phyloP scores from a whole-genome alignment of 2,329 filamentous ascomycete genomes.

The Trichophyton rubrum region DNA sequence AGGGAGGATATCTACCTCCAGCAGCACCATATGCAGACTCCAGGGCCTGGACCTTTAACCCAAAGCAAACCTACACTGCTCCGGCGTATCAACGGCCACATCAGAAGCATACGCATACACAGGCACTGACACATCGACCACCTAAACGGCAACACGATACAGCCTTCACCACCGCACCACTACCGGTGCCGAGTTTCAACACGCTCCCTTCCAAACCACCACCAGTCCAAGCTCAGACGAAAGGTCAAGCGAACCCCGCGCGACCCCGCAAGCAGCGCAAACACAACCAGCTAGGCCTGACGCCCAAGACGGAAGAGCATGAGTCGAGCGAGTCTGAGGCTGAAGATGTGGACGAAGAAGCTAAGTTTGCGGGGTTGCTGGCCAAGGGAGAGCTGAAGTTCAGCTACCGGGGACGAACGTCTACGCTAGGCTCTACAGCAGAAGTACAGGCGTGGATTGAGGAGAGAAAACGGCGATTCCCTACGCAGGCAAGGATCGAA shows the following conservation, averaged over 20 bases:
- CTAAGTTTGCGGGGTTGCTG: slow-evolving; percentile 23
- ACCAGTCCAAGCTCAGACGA: slow-evolving; percentile 23
- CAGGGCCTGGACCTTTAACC: neutral
- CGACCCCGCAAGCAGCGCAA: slow-evolving; percentile 31
- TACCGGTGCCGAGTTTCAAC: slow-evolving; percentile 33
- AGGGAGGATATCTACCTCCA: neutral
- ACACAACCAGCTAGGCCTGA: slow-evolving; percentile 37
- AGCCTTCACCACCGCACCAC: slow-evolving; percentile 23
- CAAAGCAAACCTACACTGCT: neutral
- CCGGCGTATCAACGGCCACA: slow-evolving; percentile 6
- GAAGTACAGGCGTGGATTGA: slow-evolving; percentile 71
- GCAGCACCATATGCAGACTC: neutral
- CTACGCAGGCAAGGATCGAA: slow-evolving; percentile 57
- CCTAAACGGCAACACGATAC: slow-evolving; percentile 12
- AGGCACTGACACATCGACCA: neutral
- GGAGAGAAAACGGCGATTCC: slow-evolving; percentile 67
- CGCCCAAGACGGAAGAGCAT: slow-evolving; percentile 33
- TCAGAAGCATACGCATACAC: neutral
- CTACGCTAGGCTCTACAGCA: slow-evolving; percentile 42
- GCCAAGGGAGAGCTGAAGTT: slow-evolving; percentile 32
- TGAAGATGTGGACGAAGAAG: slow-evolving; percentile 35
- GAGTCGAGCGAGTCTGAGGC: slow-evolving; percentile 36
- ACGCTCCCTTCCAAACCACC: slow-evolving; percentile 31
- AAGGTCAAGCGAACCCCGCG: slow-evolving; percentile 15
- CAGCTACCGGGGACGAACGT: slow-evolving; percentile 44